Base-by-base conservation (phyloP, 2,329 filamentous ascomycete genomes). In the Ilyonectria sp. region DNA sequence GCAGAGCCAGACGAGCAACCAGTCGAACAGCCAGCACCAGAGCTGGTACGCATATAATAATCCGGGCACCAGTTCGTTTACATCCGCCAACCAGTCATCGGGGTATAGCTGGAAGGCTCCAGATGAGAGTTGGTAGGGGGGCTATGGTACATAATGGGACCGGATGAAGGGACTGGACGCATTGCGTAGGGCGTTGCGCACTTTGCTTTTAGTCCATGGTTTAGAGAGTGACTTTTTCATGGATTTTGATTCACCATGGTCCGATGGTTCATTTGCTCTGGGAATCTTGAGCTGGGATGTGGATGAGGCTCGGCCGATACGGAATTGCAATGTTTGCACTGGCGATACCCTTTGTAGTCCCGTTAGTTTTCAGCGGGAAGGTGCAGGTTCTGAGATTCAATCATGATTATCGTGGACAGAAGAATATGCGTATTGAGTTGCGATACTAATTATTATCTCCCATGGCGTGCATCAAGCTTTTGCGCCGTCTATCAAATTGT, bases 1-100 rank as follows among this genome's bases (percentile, higher is more conserved):
- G n/a, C 63, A 75, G 35, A 60, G 54, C 10, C 72, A 75, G 35
- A 44, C 66, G 50, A 15, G 63, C 9, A 65, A 62, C 50, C 73
- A 74, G 60, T 8, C 50, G 29, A 35, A 53, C n/a, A 53, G 13
- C n/a, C 50, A 53, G 50, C 71, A 72, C 33, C 35, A 69, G 8
- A 58, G 63, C 52, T 79, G 77, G 77, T 77, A 77, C 37, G 52
- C 37, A 50, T 79, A 74, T n/a, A 74, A 74, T 60, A 69, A 71
- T 35, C 64, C 69, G 0, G 68, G 69, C 29, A 71, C 46, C 56
- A 56, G 23, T 35, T 70, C 74, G 11, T 71, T 72, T 61, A 50
- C 68, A 11, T 21, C 69, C 6, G 68, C 63, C n/a, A 64, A 66
- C 23, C 72, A 77, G 29, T 63, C 70, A n/a, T 68, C 74, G 17